Base-by-base conservation (phyloP, 495 filamentous ascomycete species). In the Diplogelasinospora grovesii region DNA sequence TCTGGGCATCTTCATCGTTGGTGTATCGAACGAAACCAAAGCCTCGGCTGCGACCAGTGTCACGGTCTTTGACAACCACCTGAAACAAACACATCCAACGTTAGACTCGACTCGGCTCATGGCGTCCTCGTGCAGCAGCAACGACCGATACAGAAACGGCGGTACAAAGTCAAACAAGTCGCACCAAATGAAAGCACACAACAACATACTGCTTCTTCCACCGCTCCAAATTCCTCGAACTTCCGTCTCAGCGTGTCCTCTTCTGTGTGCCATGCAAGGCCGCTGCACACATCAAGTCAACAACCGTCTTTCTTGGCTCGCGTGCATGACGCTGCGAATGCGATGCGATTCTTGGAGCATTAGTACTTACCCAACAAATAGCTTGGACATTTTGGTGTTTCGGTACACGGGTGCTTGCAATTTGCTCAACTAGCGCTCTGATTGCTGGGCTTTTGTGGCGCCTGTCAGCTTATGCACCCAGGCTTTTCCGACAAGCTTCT, bases 21-120 rank as follows among this genome's bases (percentile, higher is more conserved):
- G 74, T 61, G 65, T 88, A 99, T 47, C 87, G 82, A 32, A 99
- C 89, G 61, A 99, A 99, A 18, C 92, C 92, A 59, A 97, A 99
- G 25, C 92, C 92, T 61, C 92, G 87, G 70, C 88, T 95, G 59
- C 93, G 87, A 43, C 85, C 79, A 47, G 92, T 96, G 57, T 96
- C 89, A 50, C 87, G 89, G 61, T 99, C 92, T 70, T 95, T 97
- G 53, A 97, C 88, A 42, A 99, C 90, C 48, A 95, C 82, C 92
- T 98, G 46, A 19, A 46, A 20, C 7, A 4, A 29, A 11, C 8
- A 23, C 15, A 22, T 28, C 8, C n/a, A 11, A 30, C 13, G n/a
- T n/a, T n/a, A n/a, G n/a, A n/a, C n/a, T n/a, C n/a, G n/a, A n/a
- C n/a, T n/a, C n/a, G n/a, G n/a, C n/a, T n/a, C n/a, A n/a, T n/a